Base-by-base conservation (phyloP, 352 stramenopile species). In the Pythium volutum region DNA sequence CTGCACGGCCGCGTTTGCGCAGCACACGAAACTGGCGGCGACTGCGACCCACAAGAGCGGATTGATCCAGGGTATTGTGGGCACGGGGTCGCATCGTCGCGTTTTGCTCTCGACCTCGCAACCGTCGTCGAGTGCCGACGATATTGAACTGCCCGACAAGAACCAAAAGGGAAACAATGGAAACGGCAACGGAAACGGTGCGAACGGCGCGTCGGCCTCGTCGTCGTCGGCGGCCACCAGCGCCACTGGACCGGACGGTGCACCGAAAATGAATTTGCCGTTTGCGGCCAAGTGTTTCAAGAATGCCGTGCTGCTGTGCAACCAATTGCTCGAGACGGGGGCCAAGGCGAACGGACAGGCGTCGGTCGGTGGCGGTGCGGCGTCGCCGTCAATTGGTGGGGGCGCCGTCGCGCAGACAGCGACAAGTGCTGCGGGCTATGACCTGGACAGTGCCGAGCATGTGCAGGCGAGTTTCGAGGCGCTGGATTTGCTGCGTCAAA, bases 221-320 rank as follows among this genome's bases (percentile, higher is more conserved):
- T n/a, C n/a, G n/a, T n/a, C 39, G 0, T 47, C 34, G 8, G 29
- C 59, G 0, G 20, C 51, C 18, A 23, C 15, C 3, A 62, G 41
- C 41, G 54, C 23, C 56, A 59, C 25, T 34, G 52, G 60, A 36
- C 61, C 62, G 3, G 58, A 61, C 64, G 75, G 69, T n/a, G 42
- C 69, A 18, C 79, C 83, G 29, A 89, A 87, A 55, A 93, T 95
- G 86, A 93, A 77, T 59, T 63, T 95, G 46, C 83, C 82, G 26
- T 93, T 93, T 56, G 84, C 84, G 20, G 81, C 81, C 23, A 95
- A 95, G 70, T 95, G 86, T 62, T 95, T 95, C 62, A 91, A 92
- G 67, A 95, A 95, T 51, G 82, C 87, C 1, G 73, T 93, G 45
- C 56, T 95, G 54, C 79, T 95, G 2, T 92, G 81, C 67, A 84